Evolutionary conservation across 768 basidiomycete species (phyloP), one percentile per base, ranked within the genome.

Genomic region (Trametopsis cervina): DNA sequence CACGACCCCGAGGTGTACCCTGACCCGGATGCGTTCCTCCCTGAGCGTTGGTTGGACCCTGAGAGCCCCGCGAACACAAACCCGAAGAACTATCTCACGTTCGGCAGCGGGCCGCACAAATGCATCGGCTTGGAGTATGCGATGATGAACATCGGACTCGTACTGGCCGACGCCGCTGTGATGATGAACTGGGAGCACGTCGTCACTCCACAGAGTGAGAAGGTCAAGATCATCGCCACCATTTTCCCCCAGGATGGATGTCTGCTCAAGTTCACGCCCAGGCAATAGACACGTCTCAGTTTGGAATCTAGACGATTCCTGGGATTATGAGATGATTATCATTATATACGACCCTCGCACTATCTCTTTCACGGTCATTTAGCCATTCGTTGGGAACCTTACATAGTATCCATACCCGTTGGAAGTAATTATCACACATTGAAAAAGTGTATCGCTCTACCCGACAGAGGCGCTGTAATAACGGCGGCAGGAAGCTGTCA

Each of bases 231-330:
- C 54, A 91, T 97, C 56, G 89, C 94, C n/a, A 96, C 92, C 18
- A 68, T 98, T 37, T 99, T 99, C 80, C 96, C 96, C 10, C 84
- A 89, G 65, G 94, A 97, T 60, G 90, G 89, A 37, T 90, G 91
- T 57, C 67, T 78, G 49, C 74, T 97, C 53, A 88, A 81, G 60
- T 77, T 95, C 57, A 40, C 20, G 21, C 40, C 46, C 38, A 40
- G 46, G 12, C 39, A 41, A 18, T 24, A 27, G 29, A 7, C 29
- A 7, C 15, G 29, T 33, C 7, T n/a, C n/a, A n/a, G n/a, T n/a
- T n/a, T n/a, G n/a, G n/a, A n/a, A n/a, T n/a, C n/a, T n/a, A n/a
- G n/a, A n/a, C n/a, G n/a, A n/a, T n/a, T n/a, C n/a, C n/a, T n/a
- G n/a, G n/a, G n/a, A n/a, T n/a, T n/a, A n/a, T n/a, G n/a, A n/a